phyloP scores from a whole-genome alignment of 2,329 filamentous ascomycete species.

The Penicillium sp. region DNA sequence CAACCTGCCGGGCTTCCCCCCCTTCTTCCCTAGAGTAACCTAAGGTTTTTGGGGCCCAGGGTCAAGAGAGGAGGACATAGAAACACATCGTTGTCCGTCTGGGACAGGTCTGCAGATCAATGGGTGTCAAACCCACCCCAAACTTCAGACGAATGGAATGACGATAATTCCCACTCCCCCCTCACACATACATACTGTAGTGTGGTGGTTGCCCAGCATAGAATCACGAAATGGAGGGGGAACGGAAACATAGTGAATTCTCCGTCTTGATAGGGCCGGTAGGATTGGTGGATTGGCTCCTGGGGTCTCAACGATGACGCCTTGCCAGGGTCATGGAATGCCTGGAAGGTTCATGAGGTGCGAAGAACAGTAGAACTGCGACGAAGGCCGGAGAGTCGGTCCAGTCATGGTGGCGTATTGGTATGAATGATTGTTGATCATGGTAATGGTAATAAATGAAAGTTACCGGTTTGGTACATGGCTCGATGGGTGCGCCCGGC shows the following conservation, averaged over 20 bases:
- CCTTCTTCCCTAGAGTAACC: neutral
- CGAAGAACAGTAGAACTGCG: neutral
- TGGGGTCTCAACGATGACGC: slow-evolving; percentile 13
- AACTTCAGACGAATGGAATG: slow-evolving; percentile 1
- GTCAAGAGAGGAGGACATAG: neutral
- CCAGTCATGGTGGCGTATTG: neutral
- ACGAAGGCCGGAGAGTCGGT: neutral
- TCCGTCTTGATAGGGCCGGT: neutral
- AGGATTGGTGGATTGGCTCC: neutral
- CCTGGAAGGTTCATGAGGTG: slow-evolving; percentile 32
- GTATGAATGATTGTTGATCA: neutral
- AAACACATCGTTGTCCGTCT: neutral
- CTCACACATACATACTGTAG: neutral
- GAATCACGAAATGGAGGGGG: neutral
- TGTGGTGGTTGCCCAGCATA: slow-evolving; percentile 1
- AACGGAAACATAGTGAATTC: neutral
- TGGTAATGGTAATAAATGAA: neutral
- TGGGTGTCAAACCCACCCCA: neutral
- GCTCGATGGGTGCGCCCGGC: neutral
- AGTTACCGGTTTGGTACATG: neutral
- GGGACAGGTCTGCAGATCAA: slow-evolving; percentile 2
- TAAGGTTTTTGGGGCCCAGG: neutral
- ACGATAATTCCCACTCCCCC: neutral
- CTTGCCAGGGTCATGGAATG: slow-evolving; percentile 28
- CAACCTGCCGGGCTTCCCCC: neutral